Evolutionary conservation across 2,329 filamentous ascomycete genomes (phyloP).

Genomic region (Furcasterigmium furcatum): DNA sequence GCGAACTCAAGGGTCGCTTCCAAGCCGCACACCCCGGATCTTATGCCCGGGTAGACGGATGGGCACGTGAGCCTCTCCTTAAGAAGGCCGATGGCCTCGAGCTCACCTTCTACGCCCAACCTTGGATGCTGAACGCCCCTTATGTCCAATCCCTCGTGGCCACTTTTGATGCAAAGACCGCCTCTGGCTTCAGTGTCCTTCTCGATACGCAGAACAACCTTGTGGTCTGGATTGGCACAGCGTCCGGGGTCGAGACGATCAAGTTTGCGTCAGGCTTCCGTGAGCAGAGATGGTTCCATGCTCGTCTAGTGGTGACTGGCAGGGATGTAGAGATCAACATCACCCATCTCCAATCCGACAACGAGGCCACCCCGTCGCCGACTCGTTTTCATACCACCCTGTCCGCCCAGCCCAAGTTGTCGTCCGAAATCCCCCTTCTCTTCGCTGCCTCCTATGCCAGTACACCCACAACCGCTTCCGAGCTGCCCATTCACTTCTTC

Average conservation of each 20-base stretch:
- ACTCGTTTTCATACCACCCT: neutral
- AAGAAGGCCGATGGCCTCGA: slow-evolving; percentile 1
- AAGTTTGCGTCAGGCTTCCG: slow-evolving; percentile 11
- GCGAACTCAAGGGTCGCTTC: neutral
- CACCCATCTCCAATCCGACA: slow-evolving; percentile 7
- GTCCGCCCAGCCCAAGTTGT: neutral
- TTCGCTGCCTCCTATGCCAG: slow-evolving; percentile 6
- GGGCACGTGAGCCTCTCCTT: neutral
- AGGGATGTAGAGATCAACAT: slow-evolving; percentile 5
- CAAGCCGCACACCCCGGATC: neutral
- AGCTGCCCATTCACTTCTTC: slow-evolving; percentile 4
- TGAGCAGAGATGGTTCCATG: slow-evolving; percentile 10
- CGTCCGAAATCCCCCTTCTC: neutral
- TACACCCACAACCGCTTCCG: neutral
- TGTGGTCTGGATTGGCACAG: neutral
- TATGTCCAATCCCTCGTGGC: slow-evolving; percentile 6
- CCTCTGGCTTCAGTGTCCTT: neutral
- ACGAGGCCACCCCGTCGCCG: neutral
- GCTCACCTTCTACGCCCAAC: slow-evolving; percentile 3
- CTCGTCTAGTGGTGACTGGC: slow-evolving; percentile 4
- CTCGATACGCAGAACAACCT: neutral
- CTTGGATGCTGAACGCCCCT: slow-evolving; percentile 3
- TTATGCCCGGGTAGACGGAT: neutral
- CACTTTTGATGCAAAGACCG: neutral
- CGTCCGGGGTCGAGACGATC: slow-evolving; percentile 1